Evolutionary conservation across 1,284 basidiomycete species (phyloP).

Genomic region (Baeospora myosura): DNA sequence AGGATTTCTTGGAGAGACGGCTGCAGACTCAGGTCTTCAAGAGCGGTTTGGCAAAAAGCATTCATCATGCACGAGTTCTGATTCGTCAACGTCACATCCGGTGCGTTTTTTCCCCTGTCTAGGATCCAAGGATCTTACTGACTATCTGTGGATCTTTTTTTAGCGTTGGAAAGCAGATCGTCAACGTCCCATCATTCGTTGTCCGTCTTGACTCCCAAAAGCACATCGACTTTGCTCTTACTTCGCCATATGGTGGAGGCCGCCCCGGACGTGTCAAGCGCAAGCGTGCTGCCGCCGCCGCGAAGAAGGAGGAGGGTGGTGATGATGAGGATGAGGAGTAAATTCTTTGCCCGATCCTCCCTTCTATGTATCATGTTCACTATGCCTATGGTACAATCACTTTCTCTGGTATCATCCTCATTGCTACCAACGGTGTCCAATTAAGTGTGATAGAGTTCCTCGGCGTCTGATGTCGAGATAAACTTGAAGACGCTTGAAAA

Average conservation of each 20-base stretch:
- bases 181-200: conserved; percentile 98
- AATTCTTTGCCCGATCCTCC: conserved; percentile 20
- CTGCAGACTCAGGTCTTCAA: conserved; percentile 99
- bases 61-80: conserved; percentile 97
- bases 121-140: neutral
- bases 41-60: conserved; percentile 94
- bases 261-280: conserved; percentile 98
- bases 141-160: conserved; percentile 3
- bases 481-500: too few species aligned
- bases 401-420: too few species aligned
- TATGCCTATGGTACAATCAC: too few species aligned
- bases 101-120: conserved; percentile 35
- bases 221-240: conserved; percentile 98
- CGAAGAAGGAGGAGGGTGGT: conserved; percentile 85
- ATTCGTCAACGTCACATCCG: conserved; percentile 97
- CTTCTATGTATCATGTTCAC: too few species aligned
- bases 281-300: conserved; percentile 92
- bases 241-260: conserved; percentile 95
- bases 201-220: conserved; percentile 97
- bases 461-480: too few species aligned
- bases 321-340: conserved; percentile 89
- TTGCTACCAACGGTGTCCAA: too few species aligned
- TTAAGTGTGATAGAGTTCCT: too few species aligned
- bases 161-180: conserved; percentile 98
- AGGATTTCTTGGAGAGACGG: conserved; percentile 99